Evolutionary conservation across 768 basidiomycete species (phyloP), one percentile per base, ranked within the genome.

Genomic region (Suillus subalutaceus): DNA sequence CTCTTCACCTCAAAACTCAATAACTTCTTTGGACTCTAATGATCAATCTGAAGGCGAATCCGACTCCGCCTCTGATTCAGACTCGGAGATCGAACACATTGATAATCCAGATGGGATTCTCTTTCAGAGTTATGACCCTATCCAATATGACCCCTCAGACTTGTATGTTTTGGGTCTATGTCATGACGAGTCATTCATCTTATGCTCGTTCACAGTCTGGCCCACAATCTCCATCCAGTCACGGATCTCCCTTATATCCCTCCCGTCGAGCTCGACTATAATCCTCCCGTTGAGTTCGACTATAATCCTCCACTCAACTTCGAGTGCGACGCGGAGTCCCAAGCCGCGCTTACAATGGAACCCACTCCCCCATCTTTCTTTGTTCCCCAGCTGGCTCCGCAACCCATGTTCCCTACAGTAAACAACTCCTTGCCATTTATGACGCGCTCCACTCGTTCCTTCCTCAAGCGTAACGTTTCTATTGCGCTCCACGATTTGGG

Each of bases 11-110:
- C 69, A 43, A 60, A 60, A 43, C 18, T 32, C 41, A 30, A 60
- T n/a, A 30, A 60, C 59, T 44, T 30, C 41, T 6, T 41, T 60
- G 59, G 59, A 60, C 59, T 43, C 18, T 20, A 67, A 71, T 68
- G 41, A 69, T 46, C 67, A 63, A 46, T 67, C 65, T 20, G 68
- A 69, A 63, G 63, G 61, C 26, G 77, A 77, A 59, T 73, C 68
- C 32, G 68, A 63, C 50, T 70, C 67, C 50, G 68, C 68, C 59
- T 70, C 67, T 12, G 76, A 79, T 62, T 78, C 78, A n/a, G 78
- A 73, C 18, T 77, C 70, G 44, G 73, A 78, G 40, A 68, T 71
- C 53, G 77, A 79, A 63, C 69, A 63, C 53, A 16, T 64, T 38
- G 40, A 60, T 32, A 60, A 43, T 30, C 18, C 41, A 20, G 30